phyloP scores from a whole-genome alignment of 2,329 filamentous ascomycete species.

The Fusarium sulawesiense region DNA sequence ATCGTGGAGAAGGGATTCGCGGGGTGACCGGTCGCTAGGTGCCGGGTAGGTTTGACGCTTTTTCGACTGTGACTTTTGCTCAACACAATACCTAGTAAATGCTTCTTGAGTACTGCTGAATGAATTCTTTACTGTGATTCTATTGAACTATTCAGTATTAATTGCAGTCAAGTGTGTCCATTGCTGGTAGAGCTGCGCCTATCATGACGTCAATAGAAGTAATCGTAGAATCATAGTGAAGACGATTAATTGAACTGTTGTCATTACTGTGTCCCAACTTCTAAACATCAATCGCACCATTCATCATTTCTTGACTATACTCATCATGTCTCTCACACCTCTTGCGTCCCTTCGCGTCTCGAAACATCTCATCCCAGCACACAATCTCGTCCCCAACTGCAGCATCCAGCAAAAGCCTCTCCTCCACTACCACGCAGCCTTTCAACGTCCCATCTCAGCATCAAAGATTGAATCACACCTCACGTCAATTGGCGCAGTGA shows the following conservation, averaged over 20 bases:
- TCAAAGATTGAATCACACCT: constrained; percentile 68
- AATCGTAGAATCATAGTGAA: background rate
- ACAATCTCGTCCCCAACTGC: constrained; percentile 71
- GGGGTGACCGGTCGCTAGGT: background rate
- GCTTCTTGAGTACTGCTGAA: background rate
- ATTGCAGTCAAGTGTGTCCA: background rate
- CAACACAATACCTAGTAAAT: no score
- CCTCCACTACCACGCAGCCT: constrained; percentile 72
- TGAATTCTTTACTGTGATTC: background rate
- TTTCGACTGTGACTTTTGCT: no score
- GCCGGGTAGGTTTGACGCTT: background rate
- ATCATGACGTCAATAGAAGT: background rate
- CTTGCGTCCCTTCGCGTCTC: constrained; percentile 66
- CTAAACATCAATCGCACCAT: fast-evolving
- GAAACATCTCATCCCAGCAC: constrained; percentile 67
- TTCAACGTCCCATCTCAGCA: constrained; percentile 57
- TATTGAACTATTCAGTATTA: background rate
- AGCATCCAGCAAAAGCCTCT: constrained; percentile 72
- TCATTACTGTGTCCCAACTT: no score
- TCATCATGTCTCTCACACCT: constrained; percentile 20
- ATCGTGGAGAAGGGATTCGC: background rate
- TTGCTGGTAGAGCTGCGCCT: background rate
- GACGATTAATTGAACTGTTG: fast-evolving
- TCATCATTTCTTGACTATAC: background rate
- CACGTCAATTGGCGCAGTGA: constrained; percentile 62